These are phyloP conservation scores for Euphorbia peplus DNA, from an alignment of 345 rosid species.

Conservation along the genomic window DNA sequence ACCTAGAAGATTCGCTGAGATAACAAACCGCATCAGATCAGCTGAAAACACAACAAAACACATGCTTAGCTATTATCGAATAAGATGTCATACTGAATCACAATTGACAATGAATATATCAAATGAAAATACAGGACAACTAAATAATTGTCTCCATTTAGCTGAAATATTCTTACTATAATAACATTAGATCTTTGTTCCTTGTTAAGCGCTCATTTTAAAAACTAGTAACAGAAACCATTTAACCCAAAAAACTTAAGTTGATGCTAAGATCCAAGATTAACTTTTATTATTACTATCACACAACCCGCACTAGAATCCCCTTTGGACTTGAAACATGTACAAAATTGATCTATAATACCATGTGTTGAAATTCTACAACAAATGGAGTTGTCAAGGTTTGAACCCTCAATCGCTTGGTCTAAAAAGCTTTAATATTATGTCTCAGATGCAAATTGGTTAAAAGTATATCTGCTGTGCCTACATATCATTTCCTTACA, in stretches of 20 bases:
- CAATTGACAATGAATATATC: not conserved
- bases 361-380: too few species aligned
- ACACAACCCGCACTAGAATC: too few species aligned
- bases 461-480: not conserved
- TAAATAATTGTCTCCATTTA: not conserved
- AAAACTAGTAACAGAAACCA: too few species aligned
- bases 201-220: too few species aligned
- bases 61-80: not conserved
- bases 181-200: not conserved
- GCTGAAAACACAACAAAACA: conserved; percentile 33
- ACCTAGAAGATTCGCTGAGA: conserved; percentile 73
- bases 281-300: too few species aligned
- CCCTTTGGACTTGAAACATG: too few species aligned
- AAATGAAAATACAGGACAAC: not conserved
- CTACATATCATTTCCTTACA: not conserved
- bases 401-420: too few species aligned
- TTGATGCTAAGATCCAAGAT: too few species aligned
- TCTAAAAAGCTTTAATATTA: too few species aligned
- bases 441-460: not conserved
- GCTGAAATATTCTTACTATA: not conserved
- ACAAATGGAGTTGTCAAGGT: too few species aligned
- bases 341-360: too few species aligned
- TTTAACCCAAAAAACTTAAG: too few species aligned
- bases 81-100: not conserved
- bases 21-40: conserved; percentile 64